A percentile compares a stretch with the other conserved stretches of the same genome.
These are phyloP conservation scores for Aspergillus panamensis DNA, from an alignment of 495 filamentous ascomycete genomes.

Conservation along the genomic window DNA sequence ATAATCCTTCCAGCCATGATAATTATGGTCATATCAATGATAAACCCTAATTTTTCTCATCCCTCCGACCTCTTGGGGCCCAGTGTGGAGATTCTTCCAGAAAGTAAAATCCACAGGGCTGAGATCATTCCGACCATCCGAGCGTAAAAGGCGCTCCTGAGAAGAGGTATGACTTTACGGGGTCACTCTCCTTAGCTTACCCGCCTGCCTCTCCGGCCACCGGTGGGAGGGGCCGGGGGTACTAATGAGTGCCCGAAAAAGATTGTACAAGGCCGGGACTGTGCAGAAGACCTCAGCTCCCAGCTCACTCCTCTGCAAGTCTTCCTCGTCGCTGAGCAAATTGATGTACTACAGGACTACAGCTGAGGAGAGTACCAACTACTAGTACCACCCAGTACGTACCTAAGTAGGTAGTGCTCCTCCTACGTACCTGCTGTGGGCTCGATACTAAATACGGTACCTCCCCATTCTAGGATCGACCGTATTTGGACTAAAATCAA, in stretches of 20 bases:
- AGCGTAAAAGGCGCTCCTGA: conserved; percentile 1
- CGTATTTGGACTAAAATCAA: conserved; percentile 9
- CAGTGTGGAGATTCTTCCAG: conserved; percentile 5
- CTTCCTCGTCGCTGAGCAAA: not conserved
- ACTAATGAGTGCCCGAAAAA: not conserved
- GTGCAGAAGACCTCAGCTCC: not conserved
- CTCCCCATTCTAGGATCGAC: conserved; percentile 6
- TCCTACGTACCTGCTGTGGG: not conserved
- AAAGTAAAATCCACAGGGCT: conserved; percentile 16
- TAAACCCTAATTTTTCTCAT: not conserved
- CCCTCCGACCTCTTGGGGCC: not conserved
- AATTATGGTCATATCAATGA: not conserved
- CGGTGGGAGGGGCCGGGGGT: not conserved
- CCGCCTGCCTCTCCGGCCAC: not conserved
- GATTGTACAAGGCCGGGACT: not conserved
- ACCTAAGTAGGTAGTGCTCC: not conserved
- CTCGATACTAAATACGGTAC: conserved; percentile 1
- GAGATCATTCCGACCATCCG: conserved; percentile 7
- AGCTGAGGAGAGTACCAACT: too few species aligned
- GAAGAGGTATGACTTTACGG: not conserved
- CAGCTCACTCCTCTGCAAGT: too few species aligned
- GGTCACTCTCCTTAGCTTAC: not conserved
- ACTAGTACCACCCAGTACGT: not conserved
- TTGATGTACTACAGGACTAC: not conserved
- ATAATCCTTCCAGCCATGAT: not conserved